Evolutionary conservation across 1,284 basidiomycete species (phyloP), one percentile per base, ranked within the genome.

Genomic region (Stygiomarasmius scandens): DNA sequence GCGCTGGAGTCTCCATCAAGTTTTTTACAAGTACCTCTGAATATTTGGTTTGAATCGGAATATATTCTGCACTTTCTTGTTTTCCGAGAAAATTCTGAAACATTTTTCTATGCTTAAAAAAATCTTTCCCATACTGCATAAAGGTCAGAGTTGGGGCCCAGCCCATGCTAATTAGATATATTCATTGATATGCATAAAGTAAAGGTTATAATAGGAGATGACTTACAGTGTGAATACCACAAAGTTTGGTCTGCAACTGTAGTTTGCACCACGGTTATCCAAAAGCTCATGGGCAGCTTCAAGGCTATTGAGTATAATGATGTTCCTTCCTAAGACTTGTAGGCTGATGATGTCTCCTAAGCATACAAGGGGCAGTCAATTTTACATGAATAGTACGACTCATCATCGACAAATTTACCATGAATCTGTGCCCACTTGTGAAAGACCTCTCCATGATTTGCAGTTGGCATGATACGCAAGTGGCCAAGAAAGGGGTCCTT

Each of bases 81-180:
- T 44, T 16, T 41, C 53, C 55, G 9, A 67, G 52, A 29, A 61
- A 60, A 10, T 61, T 54, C 41, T 66, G 63, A 8, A 65, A 32
- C 36, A 66, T 54, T 19, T 58, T 64, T 8, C 66, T 58, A 34
- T 69, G 63, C 23, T 55, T 60, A 19, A 61, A 57, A n/a, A 66
- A 66, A 9, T 24, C 22, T 32, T 63, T 58, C 16, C 67, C 66
- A 29, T 67, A 66, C 32, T 24, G 49, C 19, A 67, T 27, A 22
- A 65, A 58, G 11, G 55, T 41, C 14, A 69, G 25, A 5, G 56
- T 20, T 14, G 55, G 49, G 10, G n/a, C 25, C 66, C 65, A 70
- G 2, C 63, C 65, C 62, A 67, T 66, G 2, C 64, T 67, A 44
- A n/a, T 32, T 32, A 12, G 29, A 32, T 32, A 41, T 19, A 19